These are phyloP conservation scores for Tetrastigma voinierianum DNA, from an alignment of 164 flowering plant genomes.

Conservation along the genomic window DNA sequence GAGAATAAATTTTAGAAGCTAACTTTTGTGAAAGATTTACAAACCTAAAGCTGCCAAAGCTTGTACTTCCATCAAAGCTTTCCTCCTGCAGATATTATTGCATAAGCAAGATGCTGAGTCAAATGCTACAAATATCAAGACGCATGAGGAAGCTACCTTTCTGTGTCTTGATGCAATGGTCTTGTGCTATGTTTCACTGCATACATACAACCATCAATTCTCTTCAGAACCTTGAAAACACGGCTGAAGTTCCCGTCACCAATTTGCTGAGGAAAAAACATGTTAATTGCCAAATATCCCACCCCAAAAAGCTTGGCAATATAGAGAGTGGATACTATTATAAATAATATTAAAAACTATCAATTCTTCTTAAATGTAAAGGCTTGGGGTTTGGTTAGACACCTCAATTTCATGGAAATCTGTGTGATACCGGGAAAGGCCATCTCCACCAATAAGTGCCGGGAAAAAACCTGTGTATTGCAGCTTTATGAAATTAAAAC, in stretches of 20 bases:
- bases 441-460: slow-evolving; percentile 58
- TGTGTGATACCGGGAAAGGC: slow-evolving; percentile 79
- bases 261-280: slow-evolving; percentile 63
- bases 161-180: slow-evolving; percentile 67
- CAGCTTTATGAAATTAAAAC: slow-evolving; percentile 7
- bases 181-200: slow-evolving; percentile 83
- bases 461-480: slow-evolving; percentile 48
- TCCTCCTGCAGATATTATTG: slow-evolving; percentile 51
- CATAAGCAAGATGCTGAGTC: slow-evolving; percentile 15
- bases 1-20: not conserved
- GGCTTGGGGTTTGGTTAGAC: not conserved
- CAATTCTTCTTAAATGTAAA: not conserved
- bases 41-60: slow-evolving; percentile 90
- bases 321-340: not conserved
- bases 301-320: too few relatives aligned
- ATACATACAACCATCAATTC: slow-evolving; percentile 95
- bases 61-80: slow-evolving; percentile 98
- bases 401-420: slow-evolving; percentile 96
- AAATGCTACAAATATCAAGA: slow-evolving; percentile 4
- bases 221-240: slow-evolving; percentile 81
- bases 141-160: slow-evolving; percentile 49
- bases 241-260: slow-evolving; percentile 88
- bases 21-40: slow-evolving; percentile 1
- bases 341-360: too few relatives aligned
- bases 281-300: too few relatives aligned